Evolutionary conservation across 2,329 filamentous ascomycete genomes (phyloP).

Genomic region (Incumbomyces delicatus): DNA sequence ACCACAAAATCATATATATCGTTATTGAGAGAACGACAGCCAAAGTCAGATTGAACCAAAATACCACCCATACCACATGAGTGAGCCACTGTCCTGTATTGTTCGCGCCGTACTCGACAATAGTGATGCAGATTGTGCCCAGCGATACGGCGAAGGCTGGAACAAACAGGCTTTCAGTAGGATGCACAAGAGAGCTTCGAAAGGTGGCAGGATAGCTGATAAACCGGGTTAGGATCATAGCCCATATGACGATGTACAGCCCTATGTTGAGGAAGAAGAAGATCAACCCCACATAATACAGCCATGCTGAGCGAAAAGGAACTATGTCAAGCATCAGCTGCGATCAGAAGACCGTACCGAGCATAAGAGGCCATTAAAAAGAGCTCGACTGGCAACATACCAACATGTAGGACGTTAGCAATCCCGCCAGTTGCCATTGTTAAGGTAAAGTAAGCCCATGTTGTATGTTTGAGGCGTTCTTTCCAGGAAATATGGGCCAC

Average conservation of each 20-base stretch:
- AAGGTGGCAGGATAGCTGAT: constrained; percentile 61
- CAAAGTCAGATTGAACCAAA: constrained; percentile 63
- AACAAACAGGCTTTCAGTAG: constrained; percentile 68
- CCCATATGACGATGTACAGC: constrained; percentile 52
- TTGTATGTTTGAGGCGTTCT: constrained; percentile 51
- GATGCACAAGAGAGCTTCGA: constrained; percentile 61
- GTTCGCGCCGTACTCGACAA: constrained; percentile 64
- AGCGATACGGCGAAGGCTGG: constrained; percentile 59
- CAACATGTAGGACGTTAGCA: constrained; percentile 48
- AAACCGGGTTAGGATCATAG: constrained; percentile 59
- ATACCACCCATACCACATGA: constrained; percentile 53
- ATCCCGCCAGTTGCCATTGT: constrained; percentile 54
- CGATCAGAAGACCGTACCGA: constrained; percentile 39
- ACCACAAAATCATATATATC: constrained; percentile 66
- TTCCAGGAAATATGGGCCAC: constrained; percentile 35
- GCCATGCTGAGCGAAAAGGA: constrained; percentile 46
- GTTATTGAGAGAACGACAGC: constrained; percentile 58
- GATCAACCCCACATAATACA: constrained; percentile 49
- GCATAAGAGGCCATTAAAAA: constrained; percentile 25
- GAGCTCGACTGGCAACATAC: constrained; percentile 33
- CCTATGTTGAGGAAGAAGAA: constrained; percentile 55
- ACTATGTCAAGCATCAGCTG: constrained; percentile 31
- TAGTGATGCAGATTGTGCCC: constrained; percentile 68
- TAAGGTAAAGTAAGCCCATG: constrained; percentile 72
- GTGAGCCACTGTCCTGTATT: constrained; percentile 53